Evolutionary conservation across 345 rosid species (phyloP).

Genomic region (Boechera divaricarpa): DNA sequence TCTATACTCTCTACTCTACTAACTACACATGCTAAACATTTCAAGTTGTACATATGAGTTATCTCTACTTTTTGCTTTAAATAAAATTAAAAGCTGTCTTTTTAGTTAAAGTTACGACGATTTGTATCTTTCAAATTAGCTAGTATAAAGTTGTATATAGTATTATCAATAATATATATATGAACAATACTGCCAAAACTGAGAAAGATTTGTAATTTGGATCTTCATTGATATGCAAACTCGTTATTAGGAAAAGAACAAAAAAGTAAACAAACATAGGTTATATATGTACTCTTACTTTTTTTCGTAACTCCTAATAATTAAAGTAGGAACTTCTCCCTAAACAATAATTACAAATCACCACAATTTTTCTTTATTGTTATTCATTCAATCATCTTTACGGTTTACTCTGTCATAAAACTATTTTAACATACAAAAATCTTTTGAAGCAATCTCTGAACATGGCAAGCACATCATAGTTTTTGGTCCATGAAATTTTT

Average conservation of each 20-base stretch:
- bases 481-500: slow-evolving; percentile 4
- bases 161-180: too few species aligned
- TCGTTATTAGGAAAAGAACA: background rate
- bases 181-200: background rate
- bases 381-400: background rate
- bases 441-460: slow-evolving; percentile 37
- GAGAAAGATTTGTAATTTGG: background rate
- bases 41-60: slow-evolving; percentile 8
- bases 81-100: slow-evolving; percentile 24
- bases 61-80: background rate
- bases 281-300: too few species aligned
- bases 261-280: too few species aligned
- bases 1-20: slow-evolving; percentile 24
- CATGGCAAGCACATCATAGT: slow-evolving; percentile 39
- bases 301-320: background rate
- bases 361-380: background rate
- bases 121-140: background rate
- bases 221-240: slow-evolving; percentile 9
- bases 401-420: background rate
- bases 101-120: slow-evolving; percentile 1
- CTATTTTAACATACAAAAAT: background rate
- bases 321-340: slow-evolving; percentile 18
- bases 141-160: background rate
- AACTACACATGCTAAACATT: slow-evolving; percentile 31
- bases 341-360: slow-evolving; percentile 18